phyloP scores from a whole-genome alignment of 768 basidiomycete genomes.

The Russula earlei region DNA sequence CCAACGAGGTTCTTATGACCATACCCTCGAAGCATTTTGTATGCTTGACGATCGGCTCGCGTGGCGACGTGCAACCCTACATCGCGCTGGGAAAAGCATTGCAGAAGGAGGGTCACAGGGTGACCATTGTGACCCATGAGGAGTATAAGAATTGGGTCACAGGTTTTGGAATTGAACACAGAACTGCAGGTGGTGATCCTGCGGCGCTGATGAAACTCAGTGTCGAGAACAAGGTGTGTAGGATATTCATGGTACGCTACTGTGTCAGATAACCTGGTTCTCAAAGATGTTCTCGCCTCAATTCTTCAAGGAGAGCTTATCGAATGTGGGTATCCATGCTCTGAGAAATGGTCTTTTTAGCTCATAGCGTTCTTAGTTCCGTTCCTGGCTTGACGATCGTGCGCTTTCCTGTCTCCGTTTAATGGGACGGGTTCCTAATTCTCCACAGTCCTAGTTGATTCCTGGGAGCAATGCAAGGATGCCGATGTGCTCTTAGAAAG shows the following conservation, averaged over 20 bases:
- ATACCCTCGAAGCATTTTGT: conserved; percentile 43
- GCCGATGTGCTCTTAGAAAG: conserved; percentile 60
- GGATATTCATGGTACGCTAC: neutral
- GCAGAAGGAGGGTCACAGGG: conserved; percentile 34
- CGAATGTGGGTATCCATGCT: conserved; percentile 32
- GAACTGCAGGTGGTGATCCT: conserved; percentile 60
- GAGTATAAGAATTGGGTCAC: conserved; percentile 47
- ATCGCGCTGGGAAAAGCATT: conserved; percentile 37
- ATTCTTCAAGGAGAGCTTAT: conserved; percentile 56
- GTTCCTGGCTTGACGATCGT: conserved; percentile 59
- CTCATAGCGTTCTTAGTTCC: conserved; percentile 34
- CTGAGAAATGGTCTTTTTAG: neutral
- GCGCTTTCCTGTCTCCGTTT: conserved; percentile 20
- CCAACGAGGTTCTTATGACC: conserved; percentile 26
- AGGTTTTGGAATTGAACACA: conserved; percentile 49
- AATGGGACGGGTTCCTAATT: neutral
- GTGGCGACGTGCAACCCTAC: conserved; percentile 45
- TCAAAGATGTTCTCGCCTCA: conserved; percentile 61
- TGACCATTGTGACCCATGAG: conserved; percentile 42
- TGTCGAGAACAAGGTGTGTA: conserved; percentile 35
- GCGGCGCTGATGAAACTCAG: conserved; percentile 58
- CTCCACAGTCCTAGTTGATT: conserved; percentile 42
- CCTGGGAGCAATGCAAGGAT: conserved; percentile 54
- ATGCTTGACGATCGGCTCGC: conserved; percentile 55
- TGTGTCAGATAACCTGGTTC: conserved; percentile 20